A percentile compares a stretch with the other conserved stretches of the same genome.
These are phyloP conservation scores for Immersiporthe knoxdaviesiana DNA, from an alignment of 2,329 filamentous ascomycete species.

Conservation along the genomic window DNA sequence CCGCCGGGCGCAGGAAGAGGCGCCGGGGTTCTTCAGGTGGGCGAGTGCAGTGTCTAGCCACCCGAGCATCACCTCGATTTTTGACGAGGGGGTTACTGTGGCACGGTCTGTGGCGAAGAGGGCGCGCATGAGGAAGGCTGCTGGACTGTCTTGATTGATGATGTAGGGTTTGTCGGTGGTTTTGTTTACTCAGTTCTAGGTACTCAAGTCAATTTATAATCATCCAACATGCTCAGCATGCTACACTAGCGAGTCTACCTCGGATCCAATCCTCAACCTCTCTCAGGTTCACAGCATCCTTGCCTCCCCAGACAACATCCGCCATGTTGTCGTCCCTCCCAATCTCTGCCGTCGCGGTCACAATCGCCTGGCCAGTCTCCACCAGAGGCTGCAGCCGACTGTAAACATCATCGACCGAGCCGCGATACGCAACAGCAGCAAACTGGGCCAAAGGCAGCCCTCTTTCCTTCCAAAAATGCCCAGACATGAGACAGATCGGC, in stretches of 20 bases:
- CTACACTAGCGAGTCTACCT: constrained; percentile 21
- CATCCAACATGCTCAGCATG: constrained; percentile 4
- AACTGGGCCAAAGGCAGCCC: constrained; percentile 32
- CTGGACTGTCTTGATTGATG: constrained; percentile 20
- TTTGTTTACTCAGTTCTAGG: too few relatives aligned
- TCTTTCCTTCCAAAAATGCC: constrained; percentile 33
- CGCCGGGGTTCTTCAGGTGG: constrained; percentile 64
- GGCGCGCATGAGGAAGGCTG: constrained; percentile 26
- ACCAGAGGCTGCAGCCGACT: constrained; percentile 26
- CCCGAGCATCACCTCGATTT: constrained; percentile 65
- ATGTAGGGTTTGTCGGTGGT: too few relatives aligned
- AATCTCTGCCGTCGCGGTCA: constrained; percentile 33
- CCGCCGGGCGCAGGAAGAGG: constrained; percentile 34
- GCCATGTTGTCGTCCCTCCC: constrained; percentile 32
- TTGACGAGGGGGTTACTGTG: constrained; percentile 52
- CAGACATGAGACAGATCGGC: constrained; percentile 34
- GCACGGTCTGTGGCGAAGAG: constrained; percentile 45
- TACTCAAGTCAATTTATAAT: too few relatives aligned
- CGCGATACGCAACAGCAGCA: constrained; percentile 32
- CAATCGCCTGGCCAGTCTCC: constrained; percentile 29
- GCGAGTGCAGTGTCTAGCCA: constrained; percentile 58
- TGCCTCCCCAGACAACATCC: constrained; percentile 34
- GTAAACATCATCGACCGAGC: constrained; percentile 31
- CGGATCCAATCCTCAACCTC: constrained; percentile 28
- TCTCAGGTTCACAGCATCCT: constrained; percentile 25